Conservation (phyloP, 257 asterid species). For the Dorcoceras hygrometricum region DNA sequence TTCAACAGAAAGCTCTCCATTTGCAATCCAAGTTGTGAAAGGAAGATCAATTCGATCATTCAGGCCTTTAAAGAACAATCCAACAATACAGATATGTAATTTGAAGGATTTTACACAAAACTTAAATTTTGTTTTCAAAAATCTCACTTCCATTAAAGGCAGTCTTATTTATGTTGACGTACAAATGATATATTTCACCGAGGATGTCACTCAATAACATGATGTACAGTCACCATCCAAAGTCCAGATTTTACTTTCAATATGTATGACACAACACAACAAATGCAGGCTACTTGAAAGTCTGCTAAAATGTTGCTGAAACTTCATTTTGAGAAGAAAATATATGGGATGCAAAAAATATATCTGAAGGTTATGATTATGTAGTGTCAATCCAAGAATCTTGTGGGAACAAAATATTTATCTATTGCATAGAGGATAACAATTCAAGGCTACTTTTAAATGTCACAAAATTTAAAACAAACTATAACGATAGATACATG, state of each 20-base stretch:
- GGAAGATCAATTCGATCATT: no score
- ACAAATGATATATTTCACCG: no score
- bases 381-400: background rate
- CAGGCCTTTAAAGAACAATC: no score
- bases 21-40: no score
- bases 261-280: background rate
- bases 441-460: conserved; percentile 2
- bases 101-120: no score
- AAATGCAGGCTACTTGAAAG: background rate
- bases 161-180: no score
- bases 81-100: no score
- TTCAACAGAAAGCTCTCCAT: no score
- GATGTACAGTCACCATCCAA: no score
- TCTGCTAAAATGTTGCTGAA: background rate
- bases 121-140: no score
- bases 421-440: background rate
- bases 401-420: background rate
- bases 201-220: no score
- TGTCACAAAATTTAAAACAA: background rate
- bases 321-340: background rate
- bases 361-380: background rate
- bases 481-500: background rate
- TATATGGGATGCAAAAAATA: background rate
- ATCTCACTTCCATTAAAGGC: no score
- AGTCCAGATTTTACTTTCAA: background rate